These are phyloP conservation scores for Botrytis cinerea DNA, from an alignment of 2,329 filamentous ascomycete species.

Conservation along the genomic window DNA sequence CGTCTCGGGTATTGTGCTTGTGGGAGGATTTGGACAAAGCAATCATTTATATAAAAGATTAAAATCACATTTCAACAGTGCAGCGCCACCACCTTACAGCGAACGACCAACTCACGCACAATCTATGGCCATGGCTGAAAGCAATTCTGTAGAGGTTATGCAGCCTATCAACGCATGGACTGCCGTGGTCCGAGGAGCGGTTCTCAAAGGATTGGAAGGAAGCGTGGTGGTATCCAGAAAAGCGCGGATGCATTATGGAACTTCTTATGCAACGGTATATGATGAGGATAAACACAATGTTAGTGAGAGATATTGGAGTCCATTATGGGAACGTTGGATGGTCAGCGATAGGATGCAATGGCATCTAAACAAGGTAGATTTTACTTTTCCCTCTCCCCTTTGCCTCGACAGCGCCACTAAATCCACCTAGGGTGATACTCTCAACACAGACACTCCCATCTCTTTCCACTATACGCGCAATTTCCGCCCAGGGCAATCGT, in stretches of 20 bases:
- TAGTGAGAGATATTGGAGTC: conserved; percentile 75
- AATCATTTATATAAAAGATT: conserved; percentile 73
- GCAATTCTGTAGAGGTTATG: conserved; percentile 72
- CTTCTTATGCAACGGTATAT: conserved; percentile 78
- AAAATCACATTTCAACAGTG: conserved; percentile 64
- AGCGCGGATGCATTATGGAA: conserved; percentile 72
- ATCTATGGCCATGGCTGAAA: conserved; percentile 49
- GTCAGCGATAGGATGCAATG: conserved; percentile 82
- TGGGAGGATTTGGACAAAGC: conserved; percentile 80
- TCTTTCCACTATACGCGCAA: conserved; percentile 86
- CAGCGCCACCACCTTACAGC: conserved; percentile 58
- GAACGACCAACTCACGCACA: conserved; percentile 69
- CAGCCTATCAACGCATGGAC: conserved; percentile 83
- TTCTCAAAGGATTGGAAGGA: conserved; percentile 72
- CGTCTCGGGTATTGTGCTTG: conserved; percentile 75
- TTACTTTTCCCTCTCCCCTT: too few species aligned
- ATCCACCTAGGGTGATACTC: conserved; percentile 62
- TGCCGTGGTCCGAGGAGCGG: conserved; percentile 75
- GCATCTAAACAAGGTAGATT: conserved; percentile 71
- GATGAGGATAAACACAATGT: conserved; percentile 74
- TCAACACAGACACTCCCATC: conserved; percentile 72
- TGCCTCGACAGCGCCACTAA: background rate
- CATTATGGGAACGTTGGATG: conserved; percentile 81
- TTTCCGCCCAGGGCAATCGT: conserved; percentile 73
- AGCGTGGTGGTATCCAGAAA: conserved; percentile 77